phyloP scores from a whole-genome alignment of 805 yeast species.

The Maudiozyma saulgeensis region DNA sequence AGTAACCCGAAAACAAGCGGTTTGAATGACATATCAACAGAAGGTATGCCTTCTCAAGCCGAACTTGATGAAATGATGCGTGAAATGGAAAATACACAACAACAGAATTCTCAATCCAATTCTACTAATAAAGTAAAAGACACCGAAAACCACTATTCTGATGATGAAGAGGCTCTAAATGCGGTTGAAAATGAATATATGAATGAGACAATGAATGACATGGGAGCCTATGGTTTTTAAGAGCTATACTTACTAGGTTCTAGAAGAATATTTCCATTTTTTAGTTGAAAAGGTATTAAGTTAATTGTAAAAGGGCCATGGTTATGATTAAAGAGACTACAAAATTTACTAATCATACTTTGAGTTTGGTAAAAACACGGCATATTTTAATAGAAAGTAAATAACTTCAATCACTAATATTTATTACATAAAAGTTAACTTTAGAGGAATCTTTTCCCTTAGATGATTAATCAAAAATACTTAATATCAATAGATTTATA shows the following conservation, averaged over 20 bases:
- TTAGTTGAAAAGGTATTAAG: too few relatives aligned
- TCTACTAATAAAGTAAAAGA: not conserved
- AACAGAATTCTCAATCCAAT: not conserved
- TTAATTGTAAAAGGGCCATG: too few relatives aligned
- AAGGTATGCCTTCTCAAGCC: not conserved
- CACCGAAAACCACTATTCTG: constrained; percentile 9
- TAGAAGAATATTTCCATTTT: not conserved
- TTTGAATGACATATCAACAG: not conserved
- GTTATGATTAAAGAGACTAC: too few relatives aligned
- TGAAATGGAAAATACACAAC: not conserved
- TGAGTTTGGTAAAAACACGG: too few relatives aligned
- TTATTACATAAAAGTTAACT: too few relatives aligned
- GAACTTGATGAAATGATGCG: not conserved
- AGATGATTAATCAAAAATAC: too few relatives aligned
- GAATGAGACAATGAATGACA: not conserved
- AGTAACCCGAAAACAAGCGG: too few relatives aligned
- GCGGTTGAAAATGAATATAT: not conserved
- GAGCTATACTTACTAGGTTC: not conserved
- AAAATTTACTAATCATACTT: too few relatives aligned
- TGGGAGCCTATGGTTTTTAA: not conserved
- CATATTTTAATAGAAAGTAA: too few relatives aligned
- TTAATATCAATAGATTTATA: too few relatives aligned
- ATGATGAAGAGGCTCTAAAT: constrained; percentile 17
- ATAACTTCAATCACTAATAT: too few relatives aligned
- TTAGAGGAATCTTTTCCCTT: too few relatives aligned